Percentiles rank a stretch among this genome's conserved stretches.
Conservation (phyloP, 1,284 basidiomycete genomes). For the Austroboletus novae-zelandiae region DNA sequence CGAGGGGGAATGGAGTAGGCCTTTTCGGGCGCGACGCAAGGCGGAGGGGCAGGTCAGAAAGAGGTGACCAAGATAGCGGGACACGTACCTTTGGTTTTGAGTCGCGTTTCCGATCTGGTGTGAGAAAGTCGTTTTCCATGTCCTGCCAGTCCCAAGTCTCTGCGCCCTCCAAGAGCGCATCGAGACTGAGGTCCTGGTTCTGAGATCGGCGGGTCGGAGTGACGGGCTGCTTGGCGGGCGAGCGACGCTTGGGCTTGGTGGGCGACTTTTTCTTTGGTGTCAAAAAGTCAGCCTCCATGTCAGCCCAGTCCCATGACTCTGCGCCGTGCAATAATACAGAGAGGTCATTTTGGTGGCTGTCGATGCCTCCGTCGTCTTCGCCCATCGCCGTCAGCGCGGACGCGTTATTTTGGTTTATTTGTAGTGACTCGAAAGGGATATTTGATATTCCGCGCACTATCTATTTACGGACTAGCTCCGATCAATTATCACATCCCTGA, state of each 20-base stretch:
- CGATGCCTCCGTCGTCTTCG: conserved; percentile 33
- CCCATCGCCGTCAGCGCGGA: conserved; percentile 25
- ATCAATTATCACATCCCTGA: not conserved
- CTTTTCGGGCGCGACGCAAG: conserved; percentile 14
- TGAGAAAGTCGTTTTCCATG: conserved; percentile 42
- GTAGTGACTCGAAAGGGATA: not conserved
- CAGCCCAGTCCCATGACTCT: conserved; percentile 53
- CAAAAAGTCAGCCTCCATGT: conserved; percentile 37
- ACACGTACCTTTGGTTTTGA: conserved; percentile 20
- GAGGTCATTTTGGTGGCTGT: conserved; percentile 32
- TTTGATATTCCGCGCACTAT: conserved; percentile 14
- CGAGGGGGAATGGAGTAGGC: conserved; percentile 34
- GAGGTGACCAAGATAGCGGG: too few relatives aligned
- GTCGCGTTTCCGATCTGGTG: conserved; percentile 30
- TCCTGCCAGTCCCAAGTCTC: conserved; percentile 54
- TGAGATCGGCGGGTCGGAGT: conserved; percentile 8
- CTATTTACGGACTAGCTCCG: conserved; percentile 12
- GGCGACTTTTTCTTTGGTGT: conserved; percentile 37
- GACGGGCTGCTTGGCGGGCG: conserved; percentile 18
- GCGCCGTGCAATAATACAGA: conserved; percentile 49
- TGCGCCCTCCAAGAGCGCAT: conserved; percentile 41
- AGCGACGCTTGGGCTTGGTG: conserved; percentile 19
- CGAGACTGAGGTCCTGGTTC: conserved; percentile 23
- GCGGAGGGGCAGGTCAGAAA: conserved; percentile 10
- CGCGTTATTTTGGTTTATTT: conserved; percentile 29